Percentiles rank a stretch among this genome's conserved stretches.
Conservation (phyloP, 345 rosid species). For the Populus euphratica region DNA sequence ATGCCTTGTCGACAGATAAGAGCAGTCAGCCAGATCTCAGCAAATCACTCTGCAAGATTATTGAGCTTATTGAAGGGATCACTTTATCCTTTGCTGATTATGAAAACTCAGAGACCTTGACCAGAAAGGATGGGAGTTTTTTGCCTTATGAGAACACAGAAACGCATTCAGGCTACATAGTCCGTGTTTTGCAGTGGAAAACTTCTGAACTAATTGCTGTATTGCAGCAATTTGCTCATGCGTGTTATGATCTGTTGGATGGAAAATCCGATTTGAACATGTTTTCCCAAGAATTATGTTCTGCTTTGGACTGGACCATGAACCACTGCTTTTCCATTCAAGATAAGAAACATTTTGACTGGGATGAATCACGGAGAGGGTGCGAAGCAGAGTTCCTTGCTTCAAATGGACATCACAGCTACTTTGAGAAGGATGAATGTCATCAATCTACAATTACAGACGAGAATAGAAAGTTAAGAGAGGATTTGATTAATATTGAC, state of each 20-base stretch:
- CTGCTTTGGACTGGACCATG: constrained; percentile 73
- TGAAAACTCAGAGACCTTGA: constrained; percentile 20
- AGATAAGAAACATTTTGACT: constrained; percentile 65
- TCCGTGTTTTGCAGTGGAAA: constrained; percentile 90
- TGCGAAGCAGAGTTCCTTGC: constrained; percentile 45
- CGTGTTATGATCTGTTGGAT: constrained; percentile 60
- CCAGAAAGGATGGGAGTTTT: constrained; percentile 40
- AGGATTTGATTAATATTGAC: constrained; percentile 21
- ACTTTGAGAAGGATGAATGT: constrained; percentile 24
- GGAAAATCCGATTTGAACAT: constrained; percentile 53
- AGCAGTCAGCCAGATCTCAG: constrained; percentile 39
- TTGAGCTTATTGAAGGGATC: constrained; percentile 67
- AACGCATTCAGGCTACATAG: constrained; percentile 57
- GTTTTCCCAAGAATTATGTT: constrained; percentile 56
- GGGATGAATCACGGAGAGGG: constrained; percentile 70
- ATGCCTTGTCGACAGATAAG: constrained; percentile 20
- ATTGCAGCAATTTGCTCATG: constrained; percentile 54
- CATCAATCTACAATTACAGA: constrained; percentile 23
- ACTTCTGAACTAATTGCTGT: constrained; percentile 55
- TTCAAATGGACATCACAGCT: constrained; percentile 12
- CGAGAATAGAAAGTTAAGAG: constrained; percentile 33
- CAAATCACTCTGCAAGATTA: constrained; percentile 53
- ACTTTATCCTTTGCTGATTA: constrained; percentile 29
- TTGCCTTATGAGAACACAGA: constrained; percentile 39
- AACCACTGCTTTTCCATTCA: constrained; percentile 88